phyloP scores from a whole-genome alignment of 2,329 filamentous ascomycete species.

The Metarhizium robertsii region DNA sequence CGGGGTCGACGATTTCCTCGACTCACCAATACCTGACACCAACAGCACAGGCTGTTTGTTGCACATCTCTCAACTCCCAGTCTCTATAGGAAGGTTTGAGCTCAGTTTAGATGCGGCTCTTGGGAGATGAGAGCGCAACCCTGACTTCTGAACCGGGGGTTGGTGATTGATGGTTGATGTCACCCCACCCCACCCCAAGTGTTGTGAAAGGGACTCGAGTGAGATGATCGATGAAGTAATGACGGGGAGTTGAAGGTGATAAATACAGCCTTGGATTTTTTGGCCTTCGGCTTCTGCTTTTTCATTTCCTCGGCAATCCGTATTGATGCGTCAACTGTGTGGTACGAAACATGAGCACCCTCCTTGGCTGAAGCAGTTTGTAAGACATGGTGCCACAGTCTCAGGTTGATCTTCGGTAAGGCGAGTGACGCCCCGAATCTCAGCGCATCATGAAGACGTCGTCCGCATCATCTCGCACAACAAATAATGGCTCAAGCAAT shows the following conservation, averaged over 20 bases:
- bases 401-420: background rate
- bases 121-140: no score
- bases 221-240: no score
- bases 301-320: background rate
- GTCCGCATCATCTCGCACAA: background rate
- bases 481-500: background rate
- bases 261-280: no score
- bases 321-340: background rate
- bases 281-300: background rate
- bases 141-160: background rate
- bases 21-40: no score
- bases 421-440: background rate
- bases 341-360: background rate
- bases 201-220: background rate
- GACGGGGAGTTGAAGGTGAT: no score
- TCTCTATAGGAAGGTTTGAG: no score
- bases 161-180: background rate
- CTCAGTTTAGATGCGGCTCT: no score
- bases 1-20: no score
- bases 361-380: background rate
- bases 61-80: no score
- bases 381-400: background rate
- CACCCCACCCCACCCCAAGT: background rate
- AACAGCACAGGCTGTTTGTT: no score
- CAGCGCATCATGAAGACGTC: background rate